Evolutionary conservation across 345 rosid genomes (phyloP), one percentile per base, ranked within the genome.

Genomic region (Ailanthus altissimus): DNA sequence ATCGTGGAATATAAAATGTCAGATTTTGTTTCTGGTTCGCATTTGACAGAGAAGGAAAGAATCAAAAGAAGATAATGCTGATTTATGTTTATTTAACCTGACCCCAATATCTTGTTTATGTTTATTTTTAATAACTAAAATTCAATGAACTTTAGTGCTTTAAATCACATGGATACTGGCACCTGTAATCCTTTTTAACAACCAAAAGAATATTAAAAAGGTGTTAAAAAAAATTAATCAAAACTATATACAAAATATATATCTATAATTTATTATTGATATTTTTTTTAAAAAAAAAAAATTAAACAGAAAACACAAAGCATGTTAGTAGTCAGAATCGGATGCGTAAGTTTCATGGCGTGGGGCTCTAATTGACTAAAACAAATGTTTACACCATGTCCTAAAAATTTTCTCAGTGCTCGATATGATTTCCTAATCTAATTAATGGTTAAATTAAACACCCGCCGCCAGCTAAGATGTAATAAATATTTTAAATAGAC

Each of bases 351-450:
- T 74, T 82, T 73, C 71, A 25, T 64, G 69, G 84, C 75, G 72
- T 80, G 83, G 73, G 82, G 79, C 77, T 84, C 82, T 79, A 84
- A 72, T 68, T 50, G 68, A 69, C 62, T 21, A 74, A 46, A 67
- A 60, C 70, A 82, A 36, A 83, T 79, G 78, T 84, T 83, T 83
- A 73, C 92, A 72, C 92, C 11, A 77, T 79, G 65, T 75, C 89
- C 97, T 81, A 90, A 82, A 74, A 84, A 85, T 91, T 76, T 86
- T 86, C 83, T 76, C 93, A 84, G 76, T 79, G 90, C 96, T 89
- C 96, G 79, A 91, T 90, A 84, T 87, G 91, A 86, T 86, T 85
- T 66, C 68, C 46, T 21, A 62, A 69, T 25, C 26, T 26, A 57
- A 67, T 77, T 76, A 77, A 56, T 70, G 51, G 77, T 70, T 74